These are phyloP conservation scores for Parafenestella ontariensis DNA, from an alignment of 2,329 filamentous ascomycete species.

Conservation along the genomic window DNA sequence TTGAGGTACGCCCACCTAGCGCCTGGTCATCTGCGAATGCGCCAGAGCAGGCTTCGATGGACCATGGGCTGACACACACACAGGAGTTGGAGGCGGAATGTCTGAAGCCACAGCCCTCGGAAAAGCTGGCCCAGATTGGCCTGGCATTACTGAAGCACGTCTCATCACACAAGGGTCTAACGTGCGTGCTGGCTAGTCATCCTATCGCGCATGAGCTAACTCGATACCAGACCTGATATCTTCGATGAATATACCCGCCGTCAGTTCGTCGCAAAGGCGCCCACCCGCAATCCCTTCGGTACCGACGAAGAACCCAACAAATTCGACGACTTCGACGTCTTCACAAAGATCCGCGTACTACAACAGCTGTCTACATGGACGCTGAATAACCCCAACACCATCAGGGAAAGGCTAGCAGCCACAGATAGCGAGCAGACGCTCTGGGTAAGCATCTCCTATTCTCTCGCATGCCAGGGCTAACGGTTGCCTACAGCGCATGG, in stretches of 20 bases:
- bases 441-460: slow-evolving; percentile 70
- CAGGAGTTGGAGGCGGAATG: slow-evolving; percentile 91
- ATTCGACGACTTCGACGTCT: slow-evolving; percentile 83
- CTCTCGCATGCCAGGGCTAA: slow-evolving; percentile 19
- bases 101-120: slow-evolving; percentile 75
- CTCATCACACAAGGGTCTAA: slow-evolving; percentile 90
- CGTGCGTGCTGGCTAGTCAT: slow-evolving; percentile 63
- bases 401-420: slow-evolving; percentile 85
- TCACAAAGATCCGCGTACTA: slow-evolving; percentile 81
- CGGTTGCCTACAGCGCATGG: slow-evolving; percentile 62
- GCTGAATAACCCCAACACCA: slow-evolving; percentile 83
- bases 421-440: slow-evolving; percentile 80
- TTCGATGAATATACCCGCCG: slow-evolving; percentile 94
- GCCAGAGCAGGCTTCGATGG: slow-evolving; percentile 7
- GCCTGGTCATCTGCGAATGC: slow-evolving; percentile 25
- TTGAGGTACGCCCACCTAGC: slow-evolving; percentile 71
- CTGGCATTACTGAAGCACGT: slow-evolving; percentile 89
- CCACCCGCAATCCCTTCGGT: slow-evolving; percentile 84
- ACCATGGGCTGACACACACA: slow-evolving; percentile 35
- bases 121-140: slow-evolving; percentile 79
- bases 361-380: slow-evolving; percentile 91
- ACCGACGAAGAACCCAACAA: slow-evolving; percentile 72
- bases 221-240: slow-evolving; percentile 70
- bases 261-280: slow-evolving; percentile 84
- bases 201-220: slow-evolving; percentile 18